phyloP scores from a whole-genome alignment of 2,329 filamentous ascomycete species.

The Aspergillus phoenicis region DNA sequence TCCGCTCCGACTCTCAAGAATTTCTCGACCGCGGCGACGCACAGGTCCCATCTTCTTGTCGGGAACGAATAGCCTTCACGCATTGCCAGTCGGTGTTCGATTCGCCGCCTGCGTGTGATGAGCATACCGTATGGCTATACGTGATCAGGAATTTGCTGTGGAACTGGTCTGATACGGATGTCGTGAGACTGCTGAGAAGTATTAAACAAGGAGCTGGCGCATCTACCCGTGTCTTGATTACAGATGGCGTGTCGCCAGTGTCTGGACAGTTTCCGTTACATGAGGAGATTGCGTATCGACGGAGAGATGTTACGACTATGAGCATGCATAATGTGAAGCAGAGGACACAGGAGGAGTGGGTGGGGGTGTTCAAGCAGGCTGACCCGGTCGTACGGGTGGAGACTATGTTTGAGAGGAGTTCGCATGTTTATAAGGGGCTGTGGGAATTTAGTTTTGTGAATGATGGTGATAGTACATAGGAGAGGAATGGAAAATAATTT shows the following conservation, averaged over 20 bases:
- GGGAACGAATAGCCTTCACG: neutral
- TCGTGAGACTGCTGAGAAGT: neutral
- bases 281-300: constrained; percentile 1
- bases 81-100: neutral
- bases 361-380: neutral
- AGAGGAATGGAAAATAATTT: too few relatives aligned
- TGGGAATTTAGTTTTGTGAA: neutral
- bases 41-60: neutral
- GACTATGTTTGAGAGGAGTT: neutral
- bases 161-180: neutral
- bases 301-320: constrained; percentile 3
- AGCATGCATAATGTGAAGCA: constrained; percentile 7
- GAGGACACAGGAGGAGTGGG: neutral
- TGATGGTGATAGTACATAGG: too few relatives aligned
- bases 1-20: neutral
- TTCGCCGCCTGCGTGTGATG: neutral
- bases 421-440: constrained; percentile 4
- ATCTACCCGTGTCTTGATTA: neutral
- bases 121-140: neutral
- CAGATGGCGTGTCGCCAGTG: neutral
- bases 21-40: neutral
- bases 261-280: neutral
- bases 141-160: neutral
- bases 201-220: neutral
- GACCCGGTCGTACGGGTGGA: neutral